Evolutionary conservation across 345 rosid species (phyloP).

Genomic region (Iberis pinnata): DNA sequence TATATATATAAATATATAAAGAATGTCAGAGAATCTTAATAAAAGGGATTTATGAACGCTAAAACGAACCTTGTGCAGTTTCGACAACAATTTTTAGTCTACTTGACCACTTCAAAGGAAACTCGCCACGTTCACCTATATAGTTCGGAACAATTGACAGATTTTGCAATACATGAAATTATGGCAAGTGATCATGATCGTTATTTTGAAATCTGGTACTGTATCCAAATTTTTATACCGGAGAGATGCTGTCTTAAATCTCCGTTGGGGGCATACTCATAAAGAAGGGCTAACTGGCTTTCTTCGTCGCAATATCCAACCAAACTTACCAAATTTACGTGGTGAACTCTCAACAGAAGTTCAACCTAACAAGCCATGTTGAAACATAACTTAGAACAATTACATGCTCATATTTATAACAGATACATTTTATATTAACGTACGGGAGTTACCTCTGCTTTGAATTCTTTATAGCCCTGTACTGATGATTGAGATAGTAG

Average conservation of each 20-base stretch:
- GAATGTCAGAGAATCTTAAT: too few relatives aligned
- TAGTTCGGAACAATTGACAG: not conserved
- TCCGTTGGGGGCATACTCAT: constrained; percentile 22
- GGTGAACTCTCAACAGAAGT: too few relatives aligned
- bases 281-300: too few relatives aligned
- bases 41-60: too few relatives aligned
- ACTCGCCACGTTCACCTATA: constrained; percentile 4
- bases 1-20: too few relatives aligned
- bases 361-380: constrained; percentile 6
- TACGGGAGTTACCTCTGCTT: not conserved
- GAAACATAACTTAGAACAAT: not conserved
- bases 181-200: too few relatives aligned
- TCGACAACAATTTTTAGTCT: constrained; percentile 1
- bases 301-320: too few relatives aligned
- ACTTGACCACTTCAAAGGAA: too few relatives aligned
- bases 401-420: not conserved
- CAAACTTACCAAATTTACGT: too few relatives aligned
- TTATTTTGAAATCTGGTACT: too few relatives aligned
- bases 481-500: constrained; percentile 28
- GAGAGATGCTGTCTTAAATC: constrained; percentile 16
- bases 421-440: not conserved
- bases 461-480: too few relatives aligned
- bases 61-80: constrained; percentile 17
- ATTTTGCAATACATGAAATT: too few relatives aligned
- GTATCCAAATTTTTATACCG: constrained; percentile 7